Conservation (phyloP, 345 rosid species). For the Pistacia atlantica region DNA sequence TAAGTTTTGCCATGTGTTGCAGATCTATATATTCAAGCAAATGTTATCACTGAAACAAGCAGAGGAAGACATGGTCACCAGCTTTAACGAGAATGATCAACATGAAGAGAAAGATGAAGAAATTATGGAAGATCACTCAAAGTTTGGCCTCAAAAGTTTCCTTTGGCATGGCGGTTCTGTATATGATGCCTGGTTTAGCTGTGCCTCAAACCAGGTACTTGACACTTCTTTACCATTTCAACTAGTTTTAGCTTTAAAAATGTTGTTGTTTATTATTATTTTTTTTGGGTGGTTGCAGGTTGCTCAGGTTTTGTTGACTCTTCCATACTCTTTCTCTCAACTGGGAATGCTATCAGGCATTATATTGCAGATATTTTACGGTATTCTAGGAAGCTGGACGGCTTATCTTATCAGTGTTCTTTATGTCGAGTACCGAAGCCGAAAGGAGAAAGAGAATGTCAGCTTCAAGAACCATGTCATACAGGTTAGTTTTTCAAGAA, state of each 20-base stretch:
- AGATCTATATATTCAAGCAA: slow-evolving; percentile 29
- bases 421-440: slow-evolving; percentile 72
- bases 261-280: background rate
- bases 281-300: slow-evolving; percentile 48
- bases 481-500: slow-evolving; percentile 53
- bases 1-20: slow-evolving; percentile 5
- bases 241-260: background rate
- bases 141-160: slow-evolving; percentile 47
- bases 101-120: slow-evolving; percentile 42
- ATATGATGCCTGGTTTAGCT: slow-evolving; percentile 92
- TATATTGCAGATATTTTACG: slow-evolving; percentile 74
- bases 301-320: slow-evolving; percentile 81
- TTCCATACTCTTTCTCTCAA: slow-evolving; percentile 91
- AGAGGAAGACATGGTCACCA: slow-evolving; percentile 54
- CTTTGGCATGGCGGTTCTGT: slow-evolving; percentile 91
- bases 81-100: slow-evolving; percentile 37
- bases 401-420: slow-evolving; percentile 86
- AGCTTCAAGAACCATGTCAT: slow-evolving; percentile 92
- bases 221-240: background rate
- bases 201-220: slow-evolving; percentile 76
- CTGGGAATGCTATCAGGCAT: slow-evolving; percentile 89
- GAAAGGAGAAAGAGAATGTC: slow-evolving; percentile 79
- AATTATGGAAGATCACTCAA: slow-evolving; percentile 25
- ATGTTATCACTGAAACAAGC: slow-evolving; percentile 50
- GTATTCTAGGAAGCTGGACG: slow-evolving; percentile 85